A percentile compares a stretch with the other conserved stretches of the same genome.
Conservation (phyloP, 768 basidiomycete genomes). For the Arthromyces matolae region DNA sequence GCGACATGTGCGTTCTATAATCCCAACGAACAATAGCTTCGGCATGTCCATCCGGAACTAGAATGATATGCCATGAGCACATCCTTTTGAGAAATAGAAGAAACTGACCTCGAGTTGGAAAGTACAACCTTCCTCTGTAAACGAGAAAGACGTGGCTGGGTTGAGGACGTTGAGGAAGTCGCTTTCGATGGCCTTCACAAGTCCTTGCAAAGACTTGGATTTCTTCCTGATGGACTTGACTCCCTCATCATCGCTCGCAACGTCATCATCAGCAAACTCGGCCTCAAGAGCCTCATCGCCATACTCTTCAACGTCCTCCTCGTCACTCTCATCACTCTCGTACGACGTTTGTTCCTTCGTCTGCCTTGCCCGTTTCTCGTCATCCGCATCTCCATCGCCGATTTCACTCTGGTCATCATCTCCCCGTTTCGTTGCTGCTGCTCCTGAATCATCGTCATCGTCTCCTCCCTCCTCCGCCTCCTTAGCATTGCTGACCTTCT, state of each 20-base stretch:
- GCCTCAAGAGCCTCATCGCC: conserved; percentile 63
- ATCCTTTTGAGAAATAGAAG: background rate
- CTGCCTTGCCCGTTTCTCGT: conserved; percentile 69
- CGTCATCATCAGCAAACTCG: conserved; percentile 52
- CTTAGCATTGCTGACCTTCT: conserved; percentile 44
- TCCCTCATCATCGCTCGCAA: conserved; percentile 33
- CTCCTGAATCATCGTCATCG: conserved; percentile 39
- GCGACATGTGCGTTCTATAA: conserved; percentile 84
- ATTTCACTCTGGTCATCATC: conserved; percentile 72
- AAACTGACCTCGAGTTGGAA: conserved; percentile 75
- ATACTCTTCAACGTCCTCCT: conserved; percentile 45
- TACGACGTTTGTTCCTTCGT: conserved; percentile 74
- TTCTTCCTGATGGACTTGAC: conserved; percentile 20
- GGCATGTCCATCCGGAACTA: conserved; percentile 88
- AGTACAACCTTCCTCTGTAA: conserved; percentile 60
- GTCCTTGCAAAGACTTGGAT: conserved; percentile 32
- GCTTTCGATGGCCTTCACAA: conserved; percentile 42
- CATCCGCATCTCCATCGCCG: conserved; percentile 80
- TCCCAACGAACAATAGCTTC: conserved; percentile 89
- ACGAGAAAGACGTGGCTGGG: conserved; percentile 70
- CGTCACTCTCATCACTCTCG: conserved; percentile 63
- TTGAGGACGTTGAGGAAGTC: conserved; percentile 56
- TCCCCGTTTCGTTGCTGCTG: conserved; percentile 27
- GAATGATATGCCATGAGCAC: conserved; percentile 2
- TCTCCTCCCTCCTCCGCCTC: conserved; percentile 58